These are phyloP conservation scores for Kuraishia molischiana DNA, from an alignment of 805 yeast genomes.

Conservation along the genomic window DNA sequence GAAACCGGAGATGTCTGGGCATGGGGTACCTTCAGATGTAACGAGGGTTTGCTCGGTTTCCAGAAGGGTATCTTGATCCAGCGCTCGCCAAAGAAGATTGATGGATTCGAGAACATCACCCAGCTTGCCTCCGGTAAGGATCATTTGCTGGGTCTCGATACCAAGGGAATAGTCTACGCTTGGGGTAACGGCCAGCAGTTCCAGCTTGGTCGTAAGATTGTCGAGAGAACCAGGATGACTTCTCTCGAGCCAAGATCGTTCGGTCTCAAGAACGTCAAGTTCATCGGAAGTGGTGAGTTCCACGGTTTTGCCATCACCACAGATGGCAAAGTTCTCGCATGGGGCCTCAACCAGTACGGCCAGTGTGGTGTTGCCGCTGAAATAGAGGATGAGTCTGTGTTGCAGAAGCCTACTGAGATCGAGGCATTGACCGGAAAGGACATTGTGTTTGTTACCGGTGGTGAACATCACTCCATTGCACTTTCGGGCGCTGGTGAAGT, in stretches of 20 bases:
- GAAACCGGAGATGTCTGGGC: constrained; percentile 86
- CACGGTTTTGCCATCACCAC: constrained; percentile 88
- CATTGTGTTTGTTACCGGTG: constrained; percentile 67
- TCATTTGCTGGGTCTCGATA: constrained; percentile 76
- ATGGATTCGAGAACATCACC: constrained; percentile 54
- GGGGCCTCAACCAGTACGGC: constrained; percentile 97
- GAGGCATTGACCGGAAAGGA: constrained; percentile 49
- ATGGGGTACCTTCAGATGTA: constrained; percentile 95
- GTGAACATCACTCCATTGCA: constrained; percentile 90
- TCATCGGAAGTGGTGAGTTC: constrained; percentile 88
- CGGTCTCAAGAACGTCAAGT: constrained; percentile 70
- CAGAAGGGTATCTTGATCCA: constrained; percentile 57
- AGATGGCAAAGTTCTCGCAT: constrained; percentile 62
- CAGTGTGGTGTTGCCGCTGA: constrained; percentile 83
- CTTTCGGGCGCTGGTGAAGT: constrained; percentile 64
- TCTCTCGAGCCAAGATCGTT: constrained; percentile 76
- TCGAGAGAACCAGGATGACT: constrained; percentile 67
- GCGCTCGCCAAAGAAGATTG: constrained; percentile 53
- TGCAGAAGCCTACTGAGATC: constrained; percentile 69
- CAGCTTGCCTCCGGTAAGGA: constrained; percentile 91
- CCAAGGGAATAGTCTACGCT: constrained; percentile 79
- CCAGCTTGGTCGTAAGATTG: constrained; percentile 81
- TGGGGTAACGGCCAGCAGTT: constrained; percentile 97
- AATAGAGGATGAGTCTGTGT: constrained; percentile 78
- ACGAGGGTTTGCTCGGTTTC: constrained; percentile 87